Conservation (phyloP, 768 basidiomycete species). For the Pisolithus orientalis region DNA sequence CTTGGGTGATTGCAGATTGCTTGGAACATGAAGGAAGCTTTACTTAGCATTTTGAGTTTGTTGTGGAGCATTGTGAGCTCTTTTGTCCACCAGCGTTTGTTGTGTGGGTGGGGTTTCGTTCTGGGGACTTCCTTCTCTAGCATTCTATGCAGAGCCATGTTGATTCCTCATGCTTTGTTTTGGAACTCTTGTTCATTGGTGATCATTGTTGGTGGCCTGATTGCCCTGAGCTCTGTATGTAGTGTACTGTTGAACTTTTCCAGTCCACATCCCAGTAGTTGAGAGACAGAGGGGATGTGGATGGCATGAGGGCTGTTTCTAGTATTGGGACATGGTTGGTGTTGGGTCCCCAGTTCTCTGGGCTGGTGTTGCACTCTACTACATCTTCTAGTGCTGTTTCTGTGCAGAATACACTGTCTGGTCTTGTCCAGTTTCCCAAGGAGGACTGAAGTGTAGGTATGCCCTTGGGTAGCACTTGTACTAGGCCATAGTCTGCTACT, state of each 20-base stretch:
- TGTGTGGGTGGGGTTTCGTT: constrained; percentile 12
- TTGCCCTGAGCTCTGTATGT: neutral
- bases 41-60: constrained; percentile 10
- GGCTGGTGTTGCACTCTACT: neutral
- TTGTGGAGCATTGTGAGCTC: constrained; percentile 19
- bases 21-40: constrained; percentile 1
- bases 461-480: constrained; percentile 28
- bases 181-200: constrained; percentile 8
- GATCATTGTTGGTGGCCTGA: neutral
- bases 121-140: constrained; percentile 15
- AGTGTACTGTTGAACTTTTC: constrained; percentile 3
- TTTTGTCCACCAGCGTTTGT: constrained; percentile 30
- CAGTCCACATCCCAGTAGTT: constrained; percentile 8
- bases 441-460: constrained; percentile 29
- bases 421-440: constrained; percentile 22
- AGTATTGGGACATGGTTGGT: constrained; percentile 10
- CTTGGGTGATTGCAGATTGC: constrained; percentile 15
- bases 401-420: constrained; percentile 11
- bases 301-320: too few species aligned
- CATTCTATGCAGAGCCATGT: constrained; percentile 9
- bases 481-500: constrained; percentile 20
- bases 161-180: too few species aligned
- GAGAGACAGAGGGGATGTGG: rapidly evolving
- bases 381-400: neutral
- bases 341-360: rapidly evolving